Base-by-base conservation (phyloP, 2,329 filamentous ascomycete genomes). In the Colletotrichum sp. region DNA sequence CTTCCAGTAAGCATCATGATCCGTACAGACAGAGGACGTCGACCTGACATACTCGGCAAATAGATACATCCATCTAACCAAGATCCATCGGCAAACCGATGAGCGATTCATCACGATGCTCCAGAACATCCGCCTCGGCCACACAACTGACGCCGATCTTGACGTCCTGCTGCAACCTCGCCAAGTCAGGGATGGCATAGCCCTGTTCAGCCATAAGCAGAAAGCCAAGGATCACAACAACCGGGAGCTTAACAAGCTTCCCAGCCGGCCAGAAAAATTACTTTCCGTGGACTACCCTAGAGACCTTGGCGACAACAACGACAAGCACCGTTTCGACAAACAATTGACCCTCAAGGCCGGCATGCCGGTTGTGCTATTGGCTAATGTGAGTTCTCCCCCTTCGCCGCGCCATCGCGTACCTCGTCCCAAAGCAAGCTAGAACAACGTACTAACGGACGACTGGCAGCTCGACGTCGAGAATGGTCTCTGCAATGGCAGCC, bases 81-180 rank as follows among this genome's bases (percentile, higher is more conserved):
- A 87, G 6, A 90, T 93, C 6, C 90, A 92, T 78, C 87, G 92
- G 6, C 91, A 93, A 75, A 87, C 79, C 8, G 91, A 93, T 76
- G 72, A 81, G 48, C 78, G 79, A 0, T 93, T 93, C 78, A 88
- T 92, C 73, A 81, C 82, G 4, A 88, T 92, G 61, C 84, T 93
- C 3, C 86, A 92, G 43, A 91, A 88, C 72, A 88, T 88, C 61
- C 86, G 91, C 1, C 83, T 89, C 18, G 90, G 90, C 2, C 76
- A 83, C 13, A 73, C 78, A 0, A 81, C 91, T 1, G 79, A 81
- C 0, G 28, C 52, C 0, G 77, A 76, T 0, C 88, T 91, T 10
- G 82, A 82, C 5, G 67, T 84, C 1, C 81, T 87, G 0, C 82
- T 92, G 0, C 83, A 90, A 71, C 82, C 89, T 26, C 87, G 89